Evolutionary conservation across 1,284 basidiomycete genomes (phyloP), one percentile per base, ranked within the genome.

Genomic region (Melampsora abietis-canadensis): DNA sequence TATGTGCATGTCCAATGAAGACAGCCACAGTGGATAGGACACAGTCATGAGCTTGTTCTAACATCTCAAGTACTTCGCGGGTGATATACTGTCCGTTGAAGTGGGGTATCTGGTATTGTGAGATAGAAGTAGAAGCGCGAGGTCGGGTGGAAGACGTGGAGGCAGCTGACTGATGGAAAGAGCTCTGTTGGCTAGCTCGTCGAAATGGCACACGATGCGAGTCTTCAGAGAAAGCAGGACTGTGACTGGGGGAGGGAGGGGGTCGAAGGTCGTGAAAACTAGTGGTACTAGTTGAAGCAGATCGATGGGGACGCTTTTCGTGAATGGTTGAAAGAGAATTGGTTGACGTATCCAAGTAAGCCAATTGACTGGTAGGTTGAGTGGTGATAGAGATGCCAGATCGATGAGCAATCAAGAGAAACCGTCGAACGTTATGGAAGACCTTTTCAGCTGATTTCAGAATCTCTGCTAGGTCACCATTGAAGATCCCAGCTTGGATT

Each of bases 1-100:
- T 92, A 80, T 98, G 94, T 0, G 93, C 91, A 80, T 97, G 94
- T 0, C 94, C 94, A 79, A 98, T 95, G 82, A 98, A 94, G 2
- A 94, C 94, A 14, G 95, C 94, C 79, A 97, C 92, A 19, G 92
- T 91, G 4, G 92, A 95, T 7, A 97, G 85, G 77, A 96, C 90
- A 76, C 90, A 88, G 80, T 95, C 92, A 81, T 95, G 92, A 12
- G 91, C 91, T 68, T 85, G 82, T 24, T 89, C 78, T 47, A 84
- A 87, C 34, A 92, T 84, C 4, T 87, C 88, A 81, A 89, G 85
- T 4, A 91, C 87, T 78, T 89, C 87, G 2, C 85, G 81, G 37
- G 87, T 85, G 24, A 81, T 78, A 40, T 40, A 40, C 10, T 40
- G 37, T 40, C 37, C 37, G 12, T 40, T 40, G 12, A 40, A 40